A percentile compares a stretch with the other conserved stretches of the same genome.
These are phyloP conservation scores for Rhazya stricta DNA, from an alignment of 257 asterid genomes.

Conservation along the genomic window DNA sequence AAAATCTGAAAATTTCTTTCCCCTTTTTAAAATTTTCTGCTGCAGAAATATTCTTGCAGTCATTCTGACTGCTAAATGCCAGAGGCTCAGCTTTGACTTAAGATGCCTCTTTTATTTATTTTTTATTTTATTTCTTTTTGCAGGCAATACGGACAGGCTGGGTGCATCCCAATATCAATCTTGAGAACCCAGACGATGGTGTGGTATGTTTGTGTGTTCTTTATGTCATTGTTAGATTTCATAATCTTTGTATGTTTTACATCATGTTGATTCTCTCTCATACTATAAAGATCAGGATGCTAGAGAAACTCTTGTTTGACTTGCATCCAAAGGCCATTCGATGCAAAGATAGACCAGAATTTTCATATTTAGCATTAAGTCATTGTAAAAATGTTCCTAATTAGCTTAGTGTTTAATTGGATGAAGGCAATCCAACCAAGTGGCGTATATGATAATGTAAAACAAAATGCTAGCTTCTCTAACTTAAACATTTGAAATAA, in stretches of 20 bases:
- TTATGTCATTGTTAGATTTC: background rate
- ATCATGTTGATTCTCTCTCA: background rate
- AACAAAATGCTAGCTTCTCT: background rate
- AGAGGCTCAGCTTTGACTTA: background rate
- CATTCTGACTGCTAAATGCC: background rate
- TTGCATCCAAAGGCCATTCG: background rate
- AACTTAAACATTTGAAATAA: background rate
- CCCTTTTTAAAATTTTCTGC: background rate
- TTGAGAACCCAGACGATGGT: slow-evolving; percentile 83
- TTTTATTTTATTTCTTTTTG: too few relatives aligned
- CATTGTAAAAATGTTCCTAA: background rate
- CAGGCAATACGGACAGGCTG: slow-evolving; percentile 95
- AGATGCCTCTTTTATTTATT: slow-evolving; percentile 11
- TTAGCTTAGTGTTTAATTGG: background rate
- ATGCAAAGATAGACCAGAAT: background rate
- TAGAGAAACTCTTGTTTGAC: background rate
- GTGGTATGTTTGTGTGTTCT: slow-evolving; percentile 56
- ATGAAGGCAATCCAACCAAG: background rate
- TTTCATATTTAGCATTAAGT: background rate
- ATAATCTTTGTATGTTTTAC: background rate
- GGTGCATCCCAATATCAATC: slow-evolving; percentile 96
- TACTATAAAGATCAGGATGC: background rate
- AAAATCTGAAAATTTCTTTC: background rate
- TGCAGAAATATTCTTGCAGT: background rate
- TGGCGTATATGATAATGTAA: background rate